Evolutionary conservation across 192 early-diverging fungal genomes (phyloP), one percentile per base, ranked within the genome.

Genomic region (Entrophospora sp.): DNA sequence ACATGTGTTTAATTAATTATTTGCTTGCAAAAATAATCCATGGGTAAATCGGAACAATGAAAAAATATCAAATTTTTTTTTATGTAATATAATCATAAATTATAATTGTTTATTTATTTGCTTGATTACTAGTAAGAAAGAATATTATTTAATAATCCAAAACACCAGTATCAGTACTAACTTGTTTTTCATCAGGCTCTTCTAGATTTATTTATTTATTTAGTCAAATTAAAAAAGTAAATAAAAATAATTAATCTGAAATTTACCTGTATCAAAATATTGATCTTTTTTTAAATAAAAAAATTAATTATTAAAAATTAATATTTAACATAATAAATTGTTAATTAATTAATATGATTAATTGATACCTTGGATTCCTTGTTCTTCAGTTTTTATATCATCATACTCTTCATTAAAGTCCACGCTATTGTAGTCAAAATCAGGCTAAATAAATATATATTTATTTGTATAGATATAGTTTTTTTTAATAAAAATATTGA

Each of bases 361-460:
- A 46, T 22, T 24, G 1, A 22, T 57, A 57, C 55, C 74, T 58
- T 74, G 75, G 20, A 69, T 48, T 30, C 76, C 77, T 25, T 64
- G 51, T 46, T 67, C 65, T 44, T 73, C 62, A 42, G 66, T 68
- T 7, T 71, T 45, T 22, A 71, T 12, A 55, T 79, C 70, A 67
- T 77, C 75, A 28, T 64, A 77, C 28, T 37, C 66, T 14, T 75
- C 71, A 42, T 76, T 73, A 34, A 70, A 64, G 55, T 79, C 77
- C 0, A 79, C 74, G 13, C 28, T 4, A 22, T 38, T 52, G 48
- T 79, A 79, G 63, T 78, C 74, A 60, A 78, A 78, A 18, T 45
- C 62, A 25, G 58, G 32, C 66, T 71, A 32, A n/a, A n/a, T n/a
- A n/a, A n/a, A n/a, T n/a, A 20, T 40, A 24, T 24, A 37, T 34